Evolutionary conservation across 768 basidiomycete genomes (phyloP).

Genomic region (Cystofilobasidium ferigula): DNA sequence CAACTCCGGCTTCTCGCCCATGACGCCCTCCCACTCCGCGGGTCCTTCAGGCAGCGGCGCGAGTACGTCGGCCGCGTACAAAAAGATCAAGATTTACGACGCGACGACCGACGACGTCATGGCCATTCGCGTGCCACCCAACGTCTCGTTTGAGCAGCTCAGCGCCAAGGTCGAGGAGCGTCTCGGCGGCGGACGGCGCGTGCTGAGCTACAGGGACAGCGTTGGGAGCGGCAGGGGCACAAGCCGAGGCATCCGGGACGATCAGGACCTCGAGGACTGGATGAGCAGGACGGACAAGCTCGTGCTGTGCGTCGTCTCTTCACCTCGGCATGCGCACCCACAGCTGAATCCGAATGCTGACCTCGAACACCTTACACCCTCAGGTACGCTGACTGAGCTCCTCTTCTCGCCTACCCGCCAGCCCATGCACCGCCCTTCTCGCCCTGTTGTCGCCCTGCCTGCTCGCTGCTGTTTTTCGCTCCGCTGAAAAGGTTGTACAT

Average conservation of each 20-base stretch:
- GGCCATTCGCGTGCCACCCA: conserved; percentile 91
- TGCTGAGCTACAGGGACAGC: conserved; percentile 63
- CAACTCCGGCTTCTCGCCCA: conserved; percentile 5
- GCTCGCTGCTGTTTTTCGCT: too few species aligned
- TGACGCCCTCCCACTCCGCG: conserved; percentile 6
- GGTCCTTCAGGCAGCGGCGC: background rate
- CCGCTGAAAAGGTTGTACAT: too few species aligned
- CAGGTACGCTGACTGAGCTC: too few species aligned
- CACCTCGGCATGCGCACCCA: too few species aligned
- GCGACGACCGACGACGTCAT: conserved; percentile 85
- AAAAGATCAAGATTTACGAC: conserved; percentile 98
- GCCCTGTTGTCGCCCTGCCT: too few species aligned
- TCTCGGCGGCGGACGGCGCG: conserved; percentile 59
- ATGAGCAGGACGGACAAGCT: conserved; percentile 69
- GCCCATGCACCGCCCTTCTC: background rate
- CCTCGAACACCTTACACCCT: too few species aligned
- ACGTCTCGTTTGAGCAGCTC: conserved; percentile 70
- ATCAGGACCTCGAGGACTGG: conserved; percentile 60
- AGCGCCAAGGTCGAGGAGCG: conserved; percentile 85
- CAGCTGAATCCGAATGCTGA: too few species aligned
- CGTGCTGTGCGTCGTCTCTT: conserved; percentile 48
- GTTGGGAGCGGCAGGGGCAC: conserved; percentile 30
- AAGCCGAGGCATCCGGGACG: conserved; percentile 53
- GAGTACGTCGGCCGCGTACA: conserved; percentile 26
- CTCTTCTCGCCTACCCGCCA: background rate